Evolutionary conservation across 768 basidiomycete genomes (phyloP).

Genomic region (Termitomyces sp.): DNA sequence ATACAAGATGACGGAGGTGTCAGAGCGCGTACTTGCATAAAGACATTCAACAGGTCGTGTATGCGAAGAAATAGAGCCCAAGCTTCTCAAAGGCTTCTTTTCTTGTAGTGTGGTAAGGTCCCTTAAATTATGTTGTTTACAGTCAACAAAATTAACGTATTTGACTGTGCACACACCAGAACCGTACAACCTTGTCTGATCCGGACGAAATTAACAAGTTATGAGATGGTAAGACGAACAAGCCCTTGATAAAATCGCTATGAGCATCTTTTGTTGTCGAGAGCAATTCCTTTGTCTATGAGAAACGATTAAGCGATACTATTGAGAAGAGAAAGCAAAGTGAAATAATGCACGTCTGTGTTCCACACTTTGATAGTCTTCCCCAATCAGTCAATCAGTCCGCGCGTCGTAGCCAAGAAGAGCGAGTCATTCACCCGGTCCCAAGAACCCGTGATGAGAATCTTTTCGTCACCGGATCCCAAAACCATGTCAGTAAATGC

Average conservation of each 20-base stretch:
- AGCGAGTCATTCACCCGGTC: slow-evolving; percentile 51
- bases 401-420: neutral
- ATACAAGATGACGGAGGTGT: slow-evolving; percentile 51
- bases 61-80: slow-evolving; percentile 77
- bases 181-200: slow-evolving; percentile 82
- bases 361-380: slow-evolving; percentile 91
- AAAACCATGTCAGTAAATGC: slow-evolving; percentile 50
- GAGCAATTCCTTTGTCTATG: slow-evolving; percentile 64
- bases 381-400: slow-evolving; percentile 6
- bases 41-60: slow-evolving; percentile 84
- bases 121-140: slow-evolving; percentile 33
- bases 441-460: slow-evolving; percentile 92
- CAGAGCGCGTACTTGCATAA: slow-evolving; percentile 44
- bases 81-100: slow-evolving; percentile 37
- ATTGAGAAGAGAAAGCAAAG: slow-evolving; percentile 1
- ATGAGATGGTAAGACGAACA: slow-evolving; percentile 65
- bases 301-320: neutral
- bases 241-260: slow-evolving; percentile 84
- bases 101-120: slow-evolving; percentile 48
- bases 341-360: slow-evolving; percentile 45
- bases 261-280: slow-evolving; percentile 70
- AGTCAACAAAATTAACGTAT: neutral
- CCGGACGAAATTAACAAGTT: slow-evolving; percentile 76
- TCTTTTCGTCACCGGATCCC: slow-evolving; percentile 34
- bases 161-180: slow-evolving; percentile 59